Evolutionary conservation across 805 yeast species (phyloP).

Genomic region (Metschnikowia aberdeeniae): DNA sequence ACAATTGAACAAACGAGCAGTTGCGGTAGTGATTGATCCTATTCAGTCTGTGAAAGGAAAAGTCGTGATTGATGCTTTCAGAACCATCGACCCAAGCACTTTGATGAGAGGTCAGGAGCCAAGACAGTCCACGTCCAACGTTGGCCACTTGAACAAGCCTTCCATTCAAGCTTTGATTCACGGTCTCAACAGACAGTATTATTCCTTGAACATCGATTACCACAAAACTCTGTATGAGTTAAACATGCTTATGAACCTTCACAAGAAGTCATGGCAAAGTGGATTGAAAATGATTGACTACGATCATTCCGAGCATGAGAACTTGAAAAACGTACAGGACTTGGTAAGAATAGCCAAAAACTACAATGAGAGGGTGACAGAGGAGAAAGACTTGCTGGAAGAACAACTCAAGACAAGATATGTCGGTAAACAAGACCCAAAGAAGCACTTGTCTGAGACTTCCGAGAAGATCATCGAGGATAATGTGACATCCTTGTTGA

Average conservation of each 20-base stretch:
- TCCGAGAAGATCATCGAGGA: conserved; percentile 85
- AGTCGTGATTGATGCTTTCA: conserved; percentile 97
- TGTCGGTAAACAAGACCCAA: conserved; percentile 98
- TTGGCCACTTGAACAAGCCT: conserved; percentile 93
- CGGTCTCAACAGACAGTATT: conserved; percentile 94
- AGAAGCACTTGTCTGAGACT: conserved; percentile 89
- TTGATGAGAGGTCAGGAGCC: conserved; percentile 97
- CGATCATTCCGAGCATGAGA: conserved; percentile 69
- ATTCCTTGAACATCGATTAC: conserved; percentile 91
- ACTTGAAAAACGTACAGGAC: conserved; percentile 64
- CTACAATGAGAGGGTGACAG: conserved; percentile 85
- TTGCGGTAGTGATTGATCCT: conserved; percentile 98
- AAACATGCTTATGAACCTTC: conserved; percentile 88
- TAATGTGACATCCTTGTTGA: conserved; percentile 79
- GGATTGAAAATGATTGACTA: conserved; percentile 80
- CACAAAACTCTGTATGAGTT: conserved; percentile 90
- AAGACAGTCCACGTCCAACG: conserved; percentile 93
- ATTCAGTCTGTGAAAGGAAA: conserved; percentile 98
- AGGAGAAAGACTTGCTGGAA: conserved; percentile 83
- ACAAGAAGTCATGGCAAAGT: conserved; percentile 93
- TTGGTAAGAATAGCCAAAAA: conserved; percentile 89
- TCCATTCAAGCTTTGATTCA: conserved; percentile 95
- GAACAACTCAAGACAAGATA: conserved; percentile 92
- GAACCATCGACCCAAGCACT: conserved; percentile 83
- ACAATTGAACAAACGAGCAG: conserved; percentile 91